Conservation (phyloP, 306 rosid genomes). For the Glycine soja region DNA sequence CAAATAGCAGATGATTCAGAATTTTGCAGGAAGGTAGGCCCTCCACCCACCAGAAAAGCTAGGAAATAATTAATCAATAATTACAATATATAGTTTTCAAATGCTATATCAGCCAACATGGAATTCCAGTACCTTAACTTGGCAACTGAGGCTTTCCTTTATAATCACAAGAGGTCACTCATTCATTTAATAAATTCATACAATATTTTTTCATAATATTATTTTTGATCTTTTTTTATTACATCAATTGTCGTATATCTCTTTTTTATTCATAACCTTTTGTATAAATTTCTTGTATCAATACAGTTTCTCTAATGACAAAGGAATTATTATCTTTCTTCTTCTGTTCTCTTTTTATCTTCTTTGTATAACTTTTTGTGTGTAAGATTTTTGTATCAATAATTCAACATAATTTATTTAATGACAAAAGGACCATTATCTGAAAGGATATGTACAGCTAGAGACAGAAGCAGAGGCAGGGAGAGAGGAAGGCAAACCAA, state of each 20-base stretch:
- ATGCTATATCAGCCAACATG: background rate
- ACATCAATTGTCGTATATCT: no score
- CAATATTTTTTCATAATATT: background rate
- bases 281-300: background rate
- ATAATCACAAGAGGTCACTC: background rate
- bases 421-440: slow-evolving; percentile 50
- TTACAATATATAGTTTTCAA: no score
- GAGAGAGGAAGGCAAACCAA: background rate
- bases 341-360: background rate
- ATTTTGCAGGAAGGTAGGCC: no score
- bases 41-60: no score
- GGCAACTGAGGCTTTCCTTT: no score
- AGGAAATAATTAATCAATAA: no score
- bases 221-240: background rate
- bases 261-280: no score
- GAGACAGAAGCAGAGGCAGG: background rate
- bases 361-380: background rate
- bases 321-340: background rate
- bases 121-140: no score
- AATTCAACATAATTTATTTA: background rate
- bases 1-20: no score
- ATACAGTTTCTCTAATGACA: background rate
- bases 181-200: background rate
- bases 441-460: background rate
- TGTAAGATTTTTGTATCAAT: background rate